phyloP scores from a whole-genome alignment of 2,329 filamentous ascomycete genomes.

The Curvularia lunata region DNA sequence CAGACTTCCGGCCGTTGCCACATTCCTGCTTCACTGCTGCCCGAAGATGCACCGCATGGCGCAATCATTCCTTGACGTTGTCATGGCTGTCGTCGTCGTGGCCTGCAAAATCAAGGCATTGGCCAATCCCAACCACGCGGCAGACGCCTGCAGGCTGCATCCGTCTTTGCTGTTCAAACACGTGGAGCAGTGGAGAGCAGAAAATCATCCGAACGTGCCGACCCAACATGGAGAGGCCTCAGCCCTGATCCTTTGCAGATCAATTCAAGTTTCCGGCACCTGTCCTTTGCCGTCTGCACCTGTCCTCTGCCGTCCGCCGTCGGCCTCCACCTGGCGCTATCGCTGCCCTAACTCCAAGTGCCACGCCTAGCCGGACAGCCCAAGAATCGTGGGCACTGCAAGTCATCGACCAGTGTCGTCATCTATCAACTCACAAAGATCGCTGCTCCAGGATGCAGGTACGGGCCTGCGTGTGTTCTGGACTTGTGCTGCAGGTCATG shows the following conservation, averaged over 20 bases:
- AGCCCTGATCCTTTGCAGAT: slow-evolving; percentile 21
- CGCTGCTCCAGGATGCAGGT: neutral
- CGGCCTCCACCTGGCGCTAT: neutral
- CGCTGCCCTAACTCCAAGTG: neutral
- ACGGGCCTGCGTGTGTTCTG: neutral
- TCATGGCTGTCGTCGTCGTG: neutral
- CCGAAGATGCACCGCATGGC: neutral
- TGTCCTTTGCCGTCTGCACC: neutral
- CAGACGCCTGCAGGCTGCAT: neutral
- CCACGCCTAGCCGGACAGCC: slow-evolving; percentile 2
- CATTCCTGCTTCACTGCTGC: slow-evolving; percentile 1
- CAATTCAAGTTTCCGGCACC: slow-evolving; percentile 11
- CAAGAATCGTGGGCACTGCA: neutral
- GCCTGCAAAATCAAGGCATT: neutral
- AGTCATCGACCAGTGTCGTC: neutral
- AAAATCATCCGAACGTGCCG: slow-evolving; percentile 30
- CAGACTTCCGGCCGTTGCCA: slow-evolving; percentile 9
- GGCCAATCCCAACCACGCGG: neutral
- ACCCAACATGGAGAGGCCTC: slow-evolving; percentile 11
- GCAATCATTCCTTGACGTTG: neutral
- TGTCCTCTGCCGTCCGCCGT: neutral
- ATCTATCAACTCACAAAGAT: neutral
- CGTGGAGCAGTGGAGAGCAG: slow-evolving; percentile 29
- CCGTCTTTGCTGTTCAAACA: slow-evolving; percentile 19
- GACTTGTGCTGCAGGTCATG: neutral